Conservation (phyloP, 164 flowering plant species). For the Vitis rotundifolia region DNA sequence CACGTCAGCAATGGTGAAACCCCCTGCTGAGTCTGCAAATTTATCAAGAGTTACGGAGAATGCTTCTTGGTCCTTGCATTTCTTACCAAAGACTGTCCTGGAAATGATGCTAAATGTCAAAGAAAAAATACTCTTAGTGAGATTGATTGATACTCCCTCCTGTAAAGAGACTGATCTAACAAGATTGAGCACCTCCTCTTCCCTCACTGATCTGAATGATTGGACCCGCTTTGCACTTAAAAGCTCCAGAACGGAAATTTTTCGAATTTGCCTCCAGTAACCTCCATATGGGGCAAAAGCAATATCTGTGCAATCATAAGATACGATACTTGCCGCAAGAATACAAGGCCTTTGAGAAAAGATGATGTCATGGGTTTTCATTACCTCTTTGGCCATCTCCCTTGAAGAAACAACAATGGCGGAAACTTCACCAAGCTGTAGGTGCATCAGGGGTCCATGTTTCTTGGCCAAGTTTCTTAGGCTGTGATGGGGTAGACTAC, state of each 20-base stretch:
- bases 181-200: constrained; percentile 29
- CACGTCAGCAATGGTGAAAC: constrained; percentile 25
- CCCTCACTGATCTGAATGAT: constrained; percentile 26
- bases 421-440: constrained; percentile 1
- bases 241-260: constrained; percentile 33
- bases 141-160: constrained; percentile 19
- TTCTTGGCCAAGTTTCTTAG: constrained; percentile 7
- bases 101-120: constrained; percentile 15
- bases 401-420: constrained; percentile 1
- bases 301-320: not conserved
- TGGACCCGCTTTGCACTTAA: constrained; percentile 29
- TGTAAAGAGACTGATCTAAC: constrained; percentile 4
- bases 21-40: not conserved
- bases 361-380: constrained; percentile 5
- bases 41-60: constrained; percentile 13
- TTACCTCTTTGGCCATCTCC: constrained; percentile 5
- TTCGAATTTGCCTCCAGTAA: constrained; percentile 40
- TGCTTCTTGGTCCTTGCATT: constrained; percentile 15
- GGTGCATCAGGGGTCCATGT: constrained; percentile 12
- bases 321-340: not conserved
- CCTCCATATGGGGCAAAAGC: constrained; percentile 32
- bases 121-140: constrained; percentile 15
- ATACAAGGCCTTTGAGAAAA: not conserved
- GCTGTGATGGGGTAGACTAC: not conserved
- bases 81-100: constrained; percentile 31